A percentile compares a stretch with the other conserved stretches of the same genome.
Conservation (phyloP, 495 filamentous ascomycete species). For the Trichoderma orchidacearum region DNA sequence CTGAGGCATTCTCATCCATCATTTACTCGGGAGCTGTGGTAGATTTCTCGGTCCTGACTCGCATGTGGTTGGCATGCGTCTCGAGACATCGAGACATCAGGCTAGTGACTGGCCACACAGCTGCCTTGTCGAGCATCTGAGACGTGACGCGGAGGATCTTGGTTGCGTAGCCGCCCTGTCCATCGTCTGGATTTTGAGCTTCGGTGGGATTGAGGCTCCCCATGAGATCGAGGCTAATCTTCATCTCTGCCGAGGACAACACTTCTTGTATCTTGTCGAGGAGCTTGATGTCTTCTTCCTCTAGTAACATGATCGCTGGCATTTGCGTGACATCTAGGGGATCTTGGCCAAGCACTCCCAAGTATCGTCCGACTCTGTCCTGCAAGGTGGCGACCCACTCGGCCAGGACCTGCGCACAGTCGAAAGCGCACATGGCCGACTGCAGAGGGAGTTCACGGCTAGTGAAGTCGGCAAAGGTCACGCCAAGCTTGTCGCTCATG, state of each 20-base stretch:
- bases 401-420: slow-evolving; percentile 92
- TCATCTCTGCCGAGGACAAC: slow-evolving; percentile 61
- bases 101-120: slow-evolving; percentile 91
- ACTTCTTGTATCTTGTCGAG: slow-evolving; percentile 76
- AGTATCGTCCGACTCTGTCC: slow-evolving; percentile 77
- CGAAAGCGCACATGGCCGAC: slow-evolving; percentile 85
- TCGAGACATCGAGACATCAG: slow-evolving; percentile 81
- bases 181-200: slow-evolving; percentile 41
- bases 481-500: slow-evolving; percentile 77
- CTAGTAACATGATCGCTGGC: slow-evolving; percentile 76
- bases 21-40: slow-evolving; percentile 9
- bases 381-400: slow-evolving; percentile 95
- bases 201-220: slow-evolving; percentile 34
- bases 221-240: slow-evolving; percentile 48
- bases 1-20: too few species aligned
- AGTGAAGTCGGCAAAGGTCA: slow-evolving; percentile 74
- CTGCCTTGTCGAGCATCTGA: slow-evolving; percentile 76
- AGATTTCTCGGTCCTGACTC: slow-evolving; percentile 52
- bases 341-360: slow-evolving; percentile 77
- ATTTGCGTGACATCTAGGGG: slow-evolving; percentile 63
- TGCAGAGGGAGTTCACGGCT: slow-evolving; percentile 87
- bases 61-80: slow-evolving; percentile 70
- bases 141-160: slow-evolving; percentile 82
- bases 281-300: slow-evolving; percentile 84
- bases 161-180: slow-evolving; percentile 62